Evolutionary conservation across 768 basidiomycete genomes (phyloP), one percentile per base, ranked within the genome.

Genomic region (Pulveroboletus sp.): DNA sequence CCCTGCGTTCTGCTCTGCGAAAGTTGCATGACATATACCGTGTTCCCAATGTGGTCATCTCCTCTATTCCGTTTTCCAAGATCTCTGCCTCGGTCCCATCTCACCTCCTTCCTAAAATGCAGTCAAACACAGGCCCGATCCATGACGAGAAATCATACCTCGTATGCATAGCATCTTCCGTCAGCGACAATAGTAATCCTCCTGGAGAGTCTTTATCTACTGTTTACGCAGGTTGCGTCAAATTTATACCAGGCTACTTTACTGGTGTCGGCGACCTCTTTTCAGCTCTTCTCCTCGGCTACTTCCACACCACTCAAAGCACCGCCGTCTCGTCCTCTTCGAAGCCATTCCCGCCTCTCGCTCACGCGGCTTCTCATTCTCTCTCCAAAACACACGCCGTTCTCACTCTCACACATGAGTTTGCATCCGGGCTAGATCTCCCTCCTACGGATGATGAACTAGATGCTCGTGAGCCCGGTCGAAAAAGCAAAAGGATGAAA

Each of bases 191-290:
- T 23, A 56, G 57, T 32, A 55, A 58, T 16, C 25, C 27, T 29
- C 53, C 43, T 41, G 50, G 33, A 11, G 46, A 52, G 1, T 16
- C 45, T 46, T 43, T 63, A 27, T 78, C 79, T 0, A 63, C 67
- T 1, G 80, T 94, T 4, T 81, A 88, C 67, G 83, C 82, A 0
- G 82, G 82, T 59, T 78, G 75, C 37, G 82, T 99, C 9, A 85
- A 87, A 3, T 77, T 85, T 24, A 77, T 97, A 38, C 80, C 85
- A 6, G 94, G 94, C 11, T 97, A 97, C 72, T 98, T 94, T 66
- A 88, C 91, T 17, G 97, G 97, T 21, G 94, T 97, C 11, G 97
- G 97, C 16, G 97, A 99, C 67, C 82, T 97, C 47, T 97, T 98
- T 72, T 93, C 93, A 6, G 90, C 95, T 2, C 81, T 97, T 47